Evolutionary conservation across 78 protist genomes (phyloP).

Genomic region (slime mould (Dictyostelium discoideum)): DNA sequence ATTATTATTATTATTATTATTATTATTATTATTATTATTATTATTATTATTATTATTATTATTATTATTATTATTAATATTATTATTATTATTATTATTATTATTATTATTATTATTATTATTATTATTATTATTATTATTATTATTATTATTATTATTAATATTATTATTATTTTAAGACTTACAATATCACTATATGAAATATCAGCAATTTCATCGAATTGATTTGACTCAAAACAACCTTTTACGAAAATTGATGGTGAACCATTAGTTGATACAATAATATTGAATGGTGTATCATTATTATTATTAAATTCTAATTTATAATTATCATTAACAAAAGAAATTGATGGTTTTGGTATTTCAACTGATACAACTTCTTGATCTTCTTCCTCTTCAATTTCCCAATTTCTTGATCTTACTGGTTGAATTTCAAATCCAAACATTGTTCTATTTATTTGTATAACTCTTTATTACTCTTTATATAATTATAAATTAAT

Average conservation of each 20-base stretch:
- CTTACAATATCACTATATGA: conserved; percentile 57
- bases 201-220: conserved; percentile 55
- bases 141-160: not conserved
- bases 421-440: conserved; percentile 59
- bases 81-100: not conserved
- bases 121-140: not conserved
- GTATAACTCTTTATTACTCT: not conserved
- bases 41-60: not conserved
- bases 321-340: not conserved
- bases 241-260: conserved; percentile 34
- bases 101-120: not conserved
- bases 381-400: conserved; percentile 74
- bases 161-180: not conserved
- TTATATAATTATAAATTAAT: not conserved
- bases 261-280: conserved; percentile 44
- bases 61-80: too few relatives aligned
- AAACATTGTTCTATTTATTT: not conserved
- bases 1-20: too few relatives aligned
- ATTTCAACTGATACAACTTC: not conserved
- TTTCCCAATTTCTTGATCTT: conserved; percentile 79
- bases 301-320: not conserved
- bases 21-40: not conserved
- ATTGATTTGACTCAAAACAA: not conserved
- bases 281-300: not conserved
- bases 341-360: conserved; percentile 15